Base-by-base conservation (phyloP, 2,329 filamentous ascomycete genomes). In the Fusarium dimerum region DNA sequence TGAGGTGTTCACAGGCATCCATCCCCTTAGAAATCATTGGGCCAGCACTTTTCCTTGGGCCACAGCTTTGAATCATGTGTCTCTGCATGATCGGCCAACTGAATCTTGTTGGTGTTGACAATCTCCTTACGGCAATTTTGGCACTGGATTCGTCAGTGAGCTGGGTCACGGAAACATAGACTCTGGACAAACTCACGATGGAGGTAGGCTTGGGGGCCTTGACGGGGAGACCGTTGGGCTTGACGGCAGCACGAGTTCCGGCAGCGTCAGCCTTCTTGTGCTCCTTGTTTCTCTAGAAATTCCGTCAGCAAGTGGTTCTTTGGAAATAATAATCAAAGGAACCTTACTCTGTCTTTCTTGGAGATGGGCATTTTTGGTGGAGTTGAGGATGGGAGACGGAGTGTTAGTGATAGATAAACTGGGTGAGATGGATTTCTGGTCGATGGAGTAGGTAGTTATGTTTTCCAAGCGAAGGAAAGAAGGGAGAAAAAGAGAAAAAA, bases 31-130 rank as follows among this genome's bases (percentile, higher is more conserved):
- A 78, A 79, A 45, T 79, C 77, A 47, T 77, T 78, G 2, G 80
- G 80, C 75, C 77, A 83, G 71, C 80, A 83, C 73, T 82, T 82
- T 72, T 82, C 79, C 73, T 81, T 82, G 1, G 78, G 68, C 80
- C 79, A 82, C 5, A 67, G 52, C 55, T 76, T 76, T 26, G 73
- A 68, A 56, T 76, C 72, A 61, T 83, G 80, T 6, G 78, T 82
- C 47, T 67, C 63, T 12, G 79, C 80, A 59, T 83, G 80, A n/a
- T 75, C 73, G 65, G 78, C 76, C 13, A 82, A 71, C 64, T 81
- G 78, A 40, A 74, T 71, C 48, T 74, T 69, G 61, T 81, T 81
- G 49, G 76, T 77, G 64, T 76, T 78, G 56, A 80, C 73, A 47
- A 80, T 73, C 60, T 79, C 77, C 58, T 78, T 78, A 56, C 74